Conservation (phyloP, 108 stramenopile species). For the Cyclostephanos tholiformis region DNA sequence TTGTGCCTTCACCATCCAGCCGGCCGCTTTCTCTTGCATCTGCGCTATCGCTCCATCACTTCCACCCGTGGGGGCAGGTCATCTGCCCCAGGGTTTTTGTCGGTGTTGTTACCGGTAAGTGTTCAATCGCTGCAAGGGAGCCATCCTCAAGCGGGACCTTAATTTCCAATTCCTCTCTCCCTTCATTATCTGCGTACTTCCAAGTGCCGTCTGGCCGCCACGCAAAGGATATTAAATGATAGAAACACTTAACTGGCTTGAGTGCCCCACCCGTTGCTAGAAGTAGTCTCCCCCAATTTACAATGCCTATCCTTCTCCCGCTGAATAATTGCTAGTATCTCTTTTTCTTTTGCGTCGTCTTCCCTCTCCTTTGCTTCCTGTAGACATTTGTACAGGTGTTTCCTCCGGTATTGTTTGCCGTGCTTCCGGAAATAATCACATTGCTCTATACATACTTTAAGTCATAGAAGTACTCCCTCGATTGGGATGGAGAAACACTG, state of each 20-base stretch:
- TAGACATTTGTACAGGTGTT: not conserved
- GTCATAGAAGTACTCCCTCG: not conserved
- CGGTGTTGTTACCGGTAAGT: not conserved
- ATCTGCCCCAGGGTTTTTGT: not conserved
- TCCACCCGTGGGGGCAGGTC: not conserved
- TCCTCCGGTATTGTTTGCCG: not conserved
- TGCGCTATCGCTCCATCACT: not conserved
- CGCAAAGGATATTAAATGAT: no score
- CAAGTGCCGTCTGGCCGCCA: no score
- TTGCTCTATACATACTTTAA: not conserved
- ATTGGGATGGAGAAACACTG: not conserved
- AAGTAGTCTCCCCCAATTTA: no score
- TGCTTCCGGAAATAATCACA: not conserved
- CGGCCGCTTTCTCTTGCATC: not conserved
- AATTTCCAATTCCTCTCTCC: not conserved
- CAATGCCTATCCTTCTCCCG: constrained; percentile 1
- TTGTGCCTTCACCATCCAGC: not conserved
- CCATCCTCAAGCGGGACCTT: no score
- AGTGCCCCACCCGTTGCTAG: no score
- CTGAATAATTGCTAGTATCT: constrained; percentile 18
- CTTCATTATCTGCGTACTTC: not conserved
- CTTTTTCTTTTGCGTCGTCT: not conserved
- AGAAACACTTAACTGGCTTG: no score
- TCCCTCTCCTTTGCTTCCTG: not conserved
- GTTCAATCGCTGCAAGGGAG: not conserved